Base-by-base conservation (phyloP, 2,329 filamentous ascomycete species). In the Arachnopeziza araneosa region DNA sequence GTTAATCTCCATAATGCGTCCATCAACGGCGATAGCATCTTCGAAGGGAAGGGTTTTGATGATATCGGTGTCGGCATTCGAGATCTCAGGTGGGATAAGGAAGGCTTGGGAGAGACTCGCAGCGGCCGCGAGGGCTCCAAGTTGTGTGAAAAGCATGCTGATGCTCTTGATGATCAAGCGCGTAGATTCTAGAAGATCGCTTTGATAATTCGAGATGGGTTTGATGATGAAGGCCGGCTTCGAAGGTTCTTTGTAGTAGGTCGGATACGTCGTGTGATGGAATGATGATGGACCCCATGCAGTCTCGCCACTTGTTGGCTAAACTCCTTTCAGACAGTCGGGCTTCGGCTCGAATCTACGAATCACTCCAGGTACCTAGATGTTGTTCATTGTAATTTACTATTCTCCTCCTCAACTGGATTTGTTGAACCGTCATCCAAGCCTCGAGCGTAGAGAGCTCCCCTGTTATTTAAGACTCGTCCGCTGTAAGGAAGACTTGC, bases 21-120 rank as follows among this genome's bases (percentile, higher is more conserved):
- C 67, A 64, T 77, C 64, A 49, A 74, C 66, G 24, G 72, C 69
- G 17, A 70, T 60, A 26, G 76, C 72, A 59, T 77, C 69, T 54
- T 75, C 72, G 63, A 77, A 73, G 17, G 75, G 68, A 51, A 76
- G 64, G 24, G 75, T 66, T 57, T 76, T 75, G 71, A 79, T 74
- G 66, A 78, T 69, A 49, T 75, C 73, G 60, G 75, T 72, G 57
- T 80, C 77, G 56, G 75, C 72, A 22, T 74, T 71, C 62, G 76
- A 75, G 59, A 79, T 71, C 67, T 79, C 74, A 60, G 84, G 80
- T 36, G 83, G 77, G 57, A 87, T 67, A 61, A 87, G 75, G 68
- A 86, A 78, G 60, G 83, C 80, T 24, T 58, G 55, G 60, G 36
- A 44, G 36, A 44, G 3, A 19, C 36, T 44, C 36, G 36, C 36